Percentiles rank a stretch among this genome's conserved stretches.
Evolutionary conservation across 2,329 filamentous ascomycete species (phyloP).

Genomic region (Alternaria atra): DNA sequence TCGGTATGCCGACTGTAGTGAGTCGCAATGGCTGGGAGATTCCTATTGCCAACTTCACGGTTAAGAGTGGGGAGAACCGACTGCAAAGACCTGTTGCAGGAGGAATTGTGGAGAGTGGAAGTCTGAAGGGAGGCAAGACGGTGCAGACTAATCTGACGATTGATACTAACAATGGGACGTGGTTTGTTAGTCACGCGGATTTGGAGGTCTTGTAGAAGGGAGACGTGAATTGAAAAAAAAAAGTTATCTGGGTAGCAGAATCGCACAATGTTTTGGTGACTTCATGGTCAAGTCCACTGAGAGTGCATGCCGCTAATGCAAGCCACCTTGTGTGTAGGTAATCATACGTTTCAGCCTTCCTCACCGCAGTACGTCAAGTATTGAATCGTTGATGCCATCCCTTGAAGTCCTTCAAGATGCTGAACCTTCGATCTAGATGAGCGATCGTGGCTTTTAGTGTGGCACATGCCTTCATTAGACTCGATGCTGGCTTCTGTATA

Average conservation of each 20-base stretch:
- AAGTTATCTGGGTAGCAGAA: neutral
- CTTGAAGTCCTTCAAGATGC: too few relatives aligned
- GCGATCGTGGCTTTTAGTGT: neutral
- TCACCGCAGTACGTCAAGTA: neutral
- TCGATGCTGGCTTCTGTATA: neutral
- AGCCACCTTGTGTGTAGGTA: neutral
- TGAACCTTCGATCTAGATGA: neutral
- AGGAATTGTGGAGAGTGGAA: constrained; percentile 65
- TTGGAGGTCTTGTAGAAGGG: constrained; percentile 33
- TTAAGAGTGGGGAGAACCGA: constrained; percentile 68
- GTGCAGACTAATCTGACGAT: constrained; percentile 48
- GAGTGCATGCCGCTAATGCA: neutral
- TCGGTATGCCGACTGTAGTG: constrained; percentile 68
- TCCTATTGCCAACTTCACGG: constrained; percentile 74
- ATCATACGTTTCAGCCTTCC: neutral
- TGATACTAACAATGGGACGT: constrained; percentile 46
- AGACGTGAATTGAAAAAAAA: neutral
- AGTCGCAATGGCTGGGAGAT: constrained; percentile 71
- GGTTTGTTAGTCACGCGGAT: constrained; percentile 43
- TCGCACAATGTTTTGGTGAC: neutral
- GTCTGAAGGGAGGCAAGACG: constrained; percentile 59
- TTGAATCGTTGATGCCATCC: neutral
- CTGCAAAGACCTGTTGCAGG: constrained; percentile 61
- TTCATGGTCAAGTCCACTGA: neutral
- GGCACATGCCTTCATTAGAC: neutral